Base-by-base conservation (phyloP, 495 filamentous ascomycete genomes). In the Chlorociboria aeruginascens region DNA sequence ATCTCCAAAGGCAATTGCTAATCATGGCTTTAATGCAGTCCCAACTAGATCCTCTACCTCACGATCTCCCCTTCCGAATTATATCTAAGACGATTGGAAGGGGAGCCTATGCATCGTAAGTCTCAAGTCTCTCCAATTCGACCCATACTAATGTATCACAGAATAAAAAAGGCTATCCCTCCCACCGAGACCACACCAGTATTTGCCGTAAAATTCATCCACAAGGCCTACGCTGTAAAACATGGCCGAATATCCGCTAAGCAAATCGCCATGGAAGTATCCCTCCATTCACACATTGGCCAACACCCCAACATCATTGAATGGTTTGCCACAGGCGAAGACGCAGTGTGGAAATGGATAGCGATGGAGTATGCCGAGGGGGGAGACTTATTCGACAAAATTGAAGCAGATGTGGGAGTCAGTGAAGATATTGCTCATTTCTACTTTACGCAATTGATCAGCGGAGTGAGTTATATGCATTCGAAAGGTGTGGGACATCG, bases 381-480 rank as follows among this genome's bases (percentile, higher is more conserved):
- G 36, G 92, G 92, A 11, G 92, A 99, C 62, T 76, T 99, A 10
- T 99, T 99, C 68, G 92, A 98, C 75, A 98, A 98, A 69, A 96
- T 98, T 59, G 92, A 98, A 63, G 88, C 92, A 3, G 92, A 98
- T 63, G 84, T 87, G 29, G 92, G 93, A 46, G 85, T 96, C 9
- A 74, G 78, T 8, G 84, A 95, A 63, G 86, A 95, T 64, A 82
- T 99, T 55, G 90, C 89, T 30, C 92, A 97, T 57, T 77, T 96
- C 43, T 99, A 96, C 65, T 99, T 99, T 64, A 77, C 80, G 1
- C 93, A 99, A 62, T 73, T 99, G 40, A 75, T 96, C 56, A 81
- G 79, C 49, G 93, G 88, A 1, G 84, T 99, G 40, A 80, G 83
- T 61, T 99, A 85, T 63, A 94, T 96, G 77, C 92, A 99, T 65